These are phyloP conservation scores for Volvox reticuliferus DNA, from an alignment of 139 green algal species.

Conservation along the genomic window DNA sequence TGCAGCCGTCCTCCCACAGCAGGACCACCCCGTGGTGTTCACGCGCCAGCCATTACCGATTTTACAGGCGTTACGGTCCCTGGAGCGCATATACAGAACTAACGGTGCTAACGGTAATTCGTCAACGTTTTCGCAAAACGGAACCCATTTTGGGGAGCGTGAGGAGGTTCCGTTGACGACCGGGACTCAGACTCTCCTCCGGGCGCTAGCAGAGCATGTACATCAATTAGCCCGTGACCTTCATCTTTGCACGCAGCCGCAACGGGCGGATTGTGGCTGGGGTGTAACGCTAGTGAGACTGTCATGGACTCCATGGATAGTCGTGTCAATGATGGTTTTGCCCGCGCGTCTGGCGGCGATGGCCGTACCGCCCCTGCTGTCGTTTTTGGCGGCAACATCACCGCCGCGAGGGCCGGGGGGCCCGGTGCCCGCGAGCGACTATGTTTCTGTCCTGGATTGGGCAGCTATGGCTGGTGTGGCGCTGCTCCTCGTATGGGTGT, in stretches of 20 bases:
- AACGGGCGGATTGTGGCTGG: slow-evolving; percentile 22
- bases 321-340: neutral
- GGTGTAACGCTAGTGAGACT: neutral
- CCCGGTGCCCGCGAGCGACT: neutral
- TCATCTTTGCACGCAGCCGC: neutral
- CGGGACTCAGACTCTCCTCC: neutral
- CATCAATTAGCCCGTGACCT: neutral
- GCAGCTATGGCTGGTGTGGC: neutral
- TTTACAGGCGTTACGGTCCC: too few relatives aligned
- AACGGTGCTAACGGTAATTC: neutral
- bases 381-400: neutral
- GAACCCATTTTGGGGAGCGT: neutral
- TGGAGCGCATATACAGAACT: too few relatives aligned
- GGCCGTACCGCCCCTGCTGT: neutral
- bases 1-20: too few relatives aligned
- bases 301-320: neutral
- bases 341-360: neutral
- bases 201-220: too few relatives aligned
- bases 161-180: neutral
- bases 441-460: slow-evolving; percentile 11
- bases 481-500: neutral
- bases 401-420: neutral
- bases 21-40: too few relatives aligned
- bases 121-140: neutral
- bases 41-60: too few relatives aligned